A percentile compares a stretch with the other conserved stretches of the same genome.
Evolutionary conservation across 768 basidiomycete species (phyloP).

Genomic region (Leucocoprinus leucothites): DNA sequence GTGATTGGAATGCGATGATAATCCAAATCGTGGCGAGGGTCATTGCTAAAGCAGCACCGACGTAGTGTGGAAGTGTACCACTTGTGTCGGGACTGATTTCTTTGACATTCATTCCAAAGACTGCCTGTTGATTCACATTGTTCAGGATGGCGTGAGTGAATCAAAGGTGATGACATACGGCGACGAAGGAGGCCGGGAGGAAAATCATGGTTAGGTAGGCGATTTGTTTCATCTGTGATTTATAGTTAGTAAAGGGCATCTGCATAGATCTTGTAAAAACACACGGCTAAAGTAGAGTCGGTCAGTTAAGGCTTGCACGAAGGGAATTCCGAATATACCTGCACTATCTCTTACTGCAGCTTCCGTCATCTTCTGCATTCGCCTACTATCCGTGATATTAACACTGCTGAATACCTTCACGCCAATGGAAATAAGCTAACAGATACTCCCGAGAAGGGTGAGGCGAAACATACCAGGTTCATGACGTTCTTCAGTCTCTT

Average conservation of each 20-base stretch:
- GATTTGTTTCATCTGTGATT: constrained; percentile 33
- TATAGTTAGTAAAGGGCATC: neutral
- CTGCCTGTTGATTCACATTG: constrained; percentile 19
- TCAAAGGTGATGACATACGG: constrained; percentile 21
- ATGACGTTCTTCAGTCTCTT: constrained; percentile 39
- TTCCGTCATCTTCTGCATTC: constrained; percentile 43
- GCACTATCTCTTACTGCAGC: constrained; percentile 36
- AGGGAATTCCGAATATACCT: constrained; percentile 11
- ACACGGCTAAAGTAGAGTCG: neutral
- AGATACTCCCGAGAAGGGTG: neutral
- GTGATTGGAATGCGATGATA: constrained; percentile 53
- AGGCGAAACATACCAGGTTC: constrained; percentile 31
- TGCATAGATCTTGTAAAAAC: neutral
- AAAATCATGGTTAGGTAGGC: constrained; percentile 50
- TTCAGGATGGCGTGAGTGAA: neutral
- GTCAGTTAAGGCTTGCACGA: neutral
- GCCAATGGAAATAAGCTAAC: neutral
- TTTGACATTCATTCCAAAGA: constrained; percentile 38
- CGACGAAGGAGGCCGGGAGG: constrained; percentile 40
- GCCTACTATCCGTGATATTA: constrained; percentile 44
- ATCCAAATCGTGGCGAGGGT: constrained; percentile 52
- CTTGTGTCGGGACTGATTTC: constrained; percentile 34
- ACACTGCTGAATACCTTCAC: constrained; percentile 47
- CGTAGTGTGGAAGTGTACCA: constrained; percentile 42
- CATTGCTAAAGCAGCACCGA: constrained; percentile 40